Conservation (phyloP, 148 eudicot species). For the Euryodendron excelsum region DNA sequence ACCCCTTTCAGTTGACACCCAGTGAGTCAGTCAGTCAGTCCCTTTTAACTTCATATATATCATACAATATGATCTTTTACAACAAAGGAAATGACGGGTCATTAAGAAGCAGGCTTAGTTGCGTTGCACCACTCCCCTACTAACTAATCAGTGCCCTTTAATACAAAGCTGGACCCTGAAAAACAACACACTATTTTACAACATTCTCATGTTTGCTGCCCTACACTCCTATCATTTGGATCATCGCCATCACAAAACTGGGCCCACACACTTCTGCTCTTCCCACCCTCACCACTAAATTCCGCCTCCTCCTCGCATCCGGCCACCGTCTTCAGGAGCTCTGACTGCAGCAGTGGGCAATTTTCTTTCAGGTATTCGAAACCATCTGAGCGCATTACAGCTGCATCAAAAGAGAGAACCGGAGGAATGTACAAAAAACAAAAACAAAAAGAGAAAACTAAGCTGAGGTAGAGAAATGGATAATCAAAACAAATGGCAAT, state of each 20-base stretch:
- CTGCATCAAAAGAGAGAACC: slow-evolving; percentile 19
- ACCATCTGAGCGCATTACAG: slow-evolving; percentile 44
- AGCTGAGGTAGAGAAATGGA: too few species aligned
- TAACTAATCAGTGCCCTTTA: too few species aligned
- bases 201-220: slow-evolving; percentile 26
- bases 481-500: neutral
- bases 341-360: slow-evolving; percentile 41
- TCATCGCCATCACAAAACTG: slow-evolving; percentile 43
- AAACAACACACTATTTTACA: neutral
- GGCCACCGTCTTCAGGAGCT: slow-evolving; percentile 47
- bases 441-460: too few species aligned
- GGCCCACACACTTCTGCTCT: slow-evolving; percentile 37
- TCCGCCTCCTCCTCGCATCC: slow-evolving; percentile 41
- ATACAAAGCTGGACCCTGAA: too few species aligned
- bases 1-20: too few species aligned
- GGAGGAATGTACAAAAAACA: too few species aligned
- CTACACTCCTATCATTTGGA: slow-evolving; percentile 25
- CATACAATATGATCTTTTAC: too few species aligned
- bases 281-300: slow-evolving; percentile 31
- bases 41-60: too few species aligned
- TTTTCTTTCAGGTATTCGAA: slow-evolving; percentile 42
- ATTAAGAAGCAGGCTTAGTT: too few species aligned
- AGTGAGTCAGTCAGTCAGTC: too few species aligned
- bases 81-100: too few species aligned
- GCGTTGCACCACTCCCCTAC: too few species aligned